Percentiles rank a stretch among this genome's conserved stretches.
phyloP scores from a whole-genome alignment of 2,329 filamentous ascomycete species.

The Leptographium wingfieldii region DNA sequence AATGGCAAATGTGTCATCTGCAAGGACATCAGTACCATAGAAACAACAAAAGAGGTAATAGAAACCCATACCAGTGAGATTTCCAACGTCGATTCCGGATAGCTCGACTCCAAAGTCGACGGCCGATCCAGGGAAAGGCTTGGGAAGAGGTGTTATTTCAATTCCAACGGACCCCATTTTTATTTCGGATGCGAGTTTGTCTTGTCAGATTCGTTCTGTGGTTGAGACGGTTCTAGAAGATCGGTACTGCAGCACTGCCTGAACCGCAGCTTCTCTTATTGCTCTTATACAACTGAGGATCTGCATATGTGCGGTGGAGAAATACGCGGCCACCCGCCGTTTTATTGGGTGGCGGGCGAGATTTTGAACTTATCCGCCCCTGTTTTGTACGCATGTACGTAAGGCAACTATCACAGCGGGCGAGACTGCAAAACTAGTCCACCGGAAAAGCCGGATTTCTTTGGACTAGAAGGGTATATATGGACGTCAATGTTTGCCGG shows the following conservation, averaged over 20 bases:
- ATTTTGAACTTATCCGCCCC: neutral
- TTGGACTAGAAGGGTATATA: neutral
- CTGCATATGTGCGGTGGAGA: neutral
- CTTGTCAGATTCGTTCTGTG: neutral
- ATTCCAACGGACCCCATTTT: slow-evolving; percentile 10
- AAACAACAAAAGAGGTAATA: neutral
- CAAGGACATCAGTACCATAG: neutral
- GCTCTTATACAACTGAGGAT: neutral
- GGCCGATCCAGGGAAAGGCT: slow-evolving; percentile 5
- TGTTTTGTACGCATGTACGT: neutral
- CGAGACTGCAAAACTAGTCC: neutral
- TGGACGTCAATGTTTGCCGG: neutral
- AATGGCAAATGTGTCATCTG: slow-evolving; percentile 49
- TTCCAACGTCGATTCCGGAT: slow-evolving; percentile 44
- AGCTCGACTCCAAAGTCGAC: slow-evolving; percentile 50
- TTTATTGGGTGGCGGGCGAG: neutral
- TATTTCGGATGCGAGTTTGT: neutral
- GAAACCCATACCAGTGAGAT: slow-evolving; percentile 39
- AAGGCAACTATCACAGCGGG: neutral
- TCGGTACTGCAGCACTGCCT: too few species aligned
- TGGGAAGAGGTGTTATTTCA: slow-evolving; percentile 3
- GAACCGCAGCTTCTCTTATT: neutral
- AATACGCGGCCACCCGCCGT: neutral
- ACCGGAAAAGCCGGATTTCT: neutral
- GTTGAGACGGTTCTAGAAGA: too few species aligned